Evolutionary conservation across 1,284 basidiomycete species (phyloP).

Genomic region (Puccinia hordei): DNA sequence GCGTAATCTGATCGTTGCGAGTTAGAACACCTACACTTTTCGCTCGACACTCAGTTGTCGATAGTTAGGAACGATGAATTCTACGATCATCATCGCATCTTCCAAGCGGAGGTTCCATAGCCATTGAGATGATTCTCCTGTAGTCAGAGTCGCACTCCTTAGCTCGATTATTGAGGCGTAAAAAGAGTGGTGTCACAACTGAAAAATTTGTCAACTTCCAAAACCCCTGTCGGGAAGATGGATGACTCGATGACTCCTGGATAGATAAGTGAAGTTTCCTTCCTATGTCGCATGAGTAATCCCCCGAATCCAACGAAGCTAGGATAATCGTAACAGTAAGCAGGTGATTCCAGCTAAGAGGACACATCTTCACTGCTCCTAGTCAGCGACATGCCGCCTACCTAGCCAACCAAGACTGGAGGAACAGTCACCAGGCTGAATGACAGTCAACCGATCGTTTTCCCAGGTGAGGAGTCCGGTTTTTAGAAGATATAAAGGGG

Average conservation of each 20-base stretch:
- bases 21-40: not conserved
- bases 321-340: slow-evolving; percentile 15
- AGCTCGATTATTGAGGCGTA: slow-evolving; percentile 4
- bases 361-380: not conserved
- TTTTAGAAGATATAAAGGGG: not conserved
- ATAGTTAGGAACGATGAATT: not conserved
- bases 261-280: not conserved
- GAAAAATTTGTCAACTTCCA: not conserved
- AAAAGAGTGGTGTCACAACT: not conserved
- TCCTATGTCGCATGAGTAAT: slow-evolving; percentile 14
- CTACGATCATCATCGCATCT: slow-evolving; percentile 19
- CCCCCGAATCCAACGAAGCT: not conserved
- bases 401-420: not conserved
- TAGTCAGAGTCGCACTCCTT: not conserved
- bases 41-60: not conserved
- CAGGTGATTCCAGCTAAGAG: not conserved
- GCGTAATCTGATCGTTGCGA: slow-evolving; percentile 1
- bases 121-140: not conserved
- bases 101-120: not conserved
- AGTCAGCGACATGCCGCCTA: not conserved
- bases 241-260: slow-evolving; percentile 13
- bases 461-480: slow-evolving; percentile 4
- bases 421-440: not conserved
- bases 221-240: slow-evolving; percentile 11
- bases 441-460: not conserved